Base-by-base conservation (phyloP, 371 early-diverging fungal genomes). In the Catenaria anguillulae region DNA sequence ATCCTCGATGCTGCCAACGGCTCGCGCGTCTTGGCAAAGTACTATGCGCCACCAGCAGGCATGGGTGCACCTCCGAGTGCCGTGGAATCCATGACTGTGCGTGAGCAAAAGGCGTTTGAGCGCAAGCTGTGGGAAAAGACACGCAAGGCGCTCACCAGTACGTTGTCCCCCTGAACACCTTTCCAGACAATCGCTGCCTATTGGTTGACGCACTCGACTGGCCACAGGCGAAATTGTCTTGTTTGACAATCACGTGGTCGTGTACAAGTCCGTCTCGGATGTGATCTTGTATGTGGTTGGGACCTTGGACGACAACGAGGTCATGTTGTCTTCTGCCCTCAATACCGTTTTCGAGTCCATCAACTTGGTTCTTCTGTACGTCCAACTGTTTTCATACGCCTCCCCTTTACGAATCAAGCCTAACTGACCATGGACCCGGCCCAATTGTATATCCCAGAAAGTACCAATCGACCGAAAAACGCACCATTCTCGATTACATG, bases 21-120 rank as follows among this genome's bases (percentile, higher is more conserved):
- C 48, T 88, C 90, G 67, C 86, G 97, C 62, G 79, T 92, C 8
- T 76, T 94, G 40, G 83, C 93, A 36, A 97, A 97, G 70, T 97
- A 94, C 77, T 97, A 90, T 69, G 76, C 76, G 33, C 45, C 45
- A 58, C 66, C 63, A 82, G 73, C 68, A 67, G 19, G 65, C 62
- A 24, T 36, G 52, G 33, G 56, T 56, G 56, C 63, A 19, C 3
- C 13, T 21, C 33, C 56, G 63, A 63, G 62, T 60, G 70, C 24
- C 29, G 31, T 26, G 52, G 52, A 26, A 33, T 69, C 68, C 17
- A 84, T 78, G 70, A 70, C 81, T 40, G 36, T 78, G 21, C 92
- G 92, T 72, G 93, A 93, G 64, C 92, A 94, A 72, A 83, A 83
- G 63, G 84, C 83, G 40, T 91, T 97, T 74, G 97, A 97, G 71